Percentiles rank a stretch among this genome's conserved stretches.
Conservation (phyloP, 345 rosid genomes). For the Eucalyptus tenuipes region DNA sequence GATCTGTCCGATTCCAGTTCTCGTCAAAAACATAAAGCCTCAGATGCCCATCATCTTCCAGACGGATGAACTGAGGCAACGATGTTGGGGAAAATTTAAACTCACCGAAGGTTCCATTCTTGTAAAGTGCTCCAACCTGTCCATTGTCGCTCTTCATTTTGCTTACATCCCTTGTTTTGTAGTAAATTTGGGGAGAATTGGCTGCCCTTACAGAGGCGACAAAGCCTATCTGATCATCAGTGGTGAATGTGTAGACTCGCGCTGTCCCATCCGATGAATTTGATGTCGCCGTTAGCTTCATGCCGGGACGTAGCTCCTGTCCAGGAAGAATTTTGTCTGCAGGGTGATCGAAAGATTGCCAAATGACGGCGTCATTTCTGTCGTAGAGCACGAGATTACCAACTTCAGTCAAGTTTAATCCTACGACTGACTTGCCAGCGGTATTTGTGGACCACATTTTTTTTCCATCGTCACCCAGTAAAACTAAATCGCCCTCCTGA, state of each 20-base stretch:
- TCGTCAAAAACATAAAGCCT: rapidly evolving
- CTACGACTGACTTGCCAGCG: rapidly evolving
- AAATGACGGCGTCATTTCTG: not conserved
- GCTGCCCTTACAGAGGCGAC: not conserved
- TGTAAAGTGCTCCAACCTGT: not conserved
- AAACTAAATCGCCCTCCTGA: not conserved
- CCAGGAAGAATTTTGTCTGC: rapidly evolving
- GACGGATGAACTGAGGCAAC: rapidly evolving
- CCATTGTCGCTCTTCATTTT: not conserved
- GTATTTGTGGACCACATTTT: not conserved
- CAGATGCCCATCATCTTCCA: rapidly evolving
- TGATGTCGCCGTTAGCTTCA: not conserved
- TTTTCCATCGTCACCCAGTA: not conserved
- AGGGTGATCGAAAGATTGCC: not conserved
- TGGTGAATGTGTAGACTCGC: not conserved
- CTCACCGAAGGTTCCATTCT: not conserved
- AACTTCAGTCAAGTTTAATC: not conserved
- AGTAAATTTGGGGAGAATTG: not conserved
- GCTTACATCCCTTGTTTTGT: not conserved
- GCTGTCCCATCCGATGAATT: rapidly evolving
- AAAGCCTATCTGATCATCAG: not conserved
- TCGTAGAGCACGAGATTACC: not conserved
- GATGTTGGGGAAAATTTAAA: not conserved
- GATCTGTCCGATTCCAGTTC: not conserved
- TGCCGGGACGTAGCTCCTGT: not conserved